Evolutionary conservation across 768 basidiomycete genomes (phyloP).

Genomic region (Collybia nuda): DNA sequence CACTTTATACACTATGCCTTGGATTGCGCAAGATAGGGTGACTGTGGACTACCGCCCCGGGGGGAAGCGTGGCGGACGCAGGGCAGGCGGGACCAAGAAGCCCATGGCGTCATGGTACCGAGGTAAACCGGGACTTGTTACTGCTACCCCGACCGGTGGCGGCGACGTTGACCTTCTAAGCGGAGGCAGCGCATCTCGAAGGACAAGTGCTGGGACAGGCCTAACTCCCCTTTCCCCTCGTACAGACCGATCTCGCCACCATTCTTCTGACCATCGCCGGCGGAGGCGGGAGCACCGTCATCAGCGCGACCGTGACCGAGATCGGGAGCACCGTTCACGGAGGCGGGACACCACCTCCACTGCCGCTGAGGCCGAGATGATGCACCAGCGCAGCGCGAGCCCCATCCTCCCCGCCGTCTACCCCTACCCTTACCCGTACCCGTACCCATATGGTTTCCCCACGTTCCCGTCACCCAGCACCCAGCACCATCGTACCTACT

Average conservation of each 20-base stretch:
- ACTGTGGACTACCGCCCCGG: slow-evolving; percentile 45
- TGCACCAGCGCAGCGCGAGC: slow-evolving; percentile 8
- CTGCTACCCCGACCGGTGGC: slow-evolving; percentile 19
- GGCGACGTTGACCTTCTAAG: slow-evolving; percentile 31
- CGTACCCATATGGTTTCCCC: slow-evolving; percentile 18
- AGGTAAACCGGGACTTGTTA: slow-evolving; percentile 20
- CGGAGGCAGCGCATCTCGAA: slow-evolving; percentile 22
- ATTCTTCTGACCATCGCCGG: slow-evolving; percentile 16
- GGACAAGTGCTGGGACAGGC: slow-evolving; percentile 18
- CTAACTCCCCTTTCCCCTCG: slow-evolving; percentile 15
- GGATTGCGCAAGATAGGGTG: slow-evolving; percentile 43
- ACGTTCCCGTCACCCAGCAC: slow-evolving; percentile 8
- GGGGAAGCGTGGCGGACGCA: slow-evolving; percentile 15
- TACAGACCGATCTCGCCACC: slow-evolving; percentile 3
- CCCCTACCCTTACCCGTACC: slow-evolving; percentile 29
- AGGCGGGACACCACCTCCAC: slow-evolving; percentile 14
- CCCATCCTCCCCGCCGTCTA: slow-evolving; percentile 29
- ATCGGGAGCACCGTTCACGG: slow-evolving; percentile 10
- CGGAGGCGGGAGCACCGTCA: slow-evolving; percentile 19
- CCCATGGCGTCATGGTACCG: slow-evolving; percentile 35
- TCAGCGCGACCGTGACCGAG: slow-evolving; percentile 20
- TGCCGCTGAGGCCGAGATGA: slow-evolving; percentile 4
- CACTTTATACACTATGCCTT: slow-evolving; percentile 42
- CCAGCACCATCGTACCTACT: slow-evolving; percentile 8
- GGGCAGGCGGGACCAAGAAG: slow-evolving; percentile 18